Evolutionary conservation across 2,329 filamentous ascomycete species (phyloP).

Genomic region (Esteya vermicola): DNA sequence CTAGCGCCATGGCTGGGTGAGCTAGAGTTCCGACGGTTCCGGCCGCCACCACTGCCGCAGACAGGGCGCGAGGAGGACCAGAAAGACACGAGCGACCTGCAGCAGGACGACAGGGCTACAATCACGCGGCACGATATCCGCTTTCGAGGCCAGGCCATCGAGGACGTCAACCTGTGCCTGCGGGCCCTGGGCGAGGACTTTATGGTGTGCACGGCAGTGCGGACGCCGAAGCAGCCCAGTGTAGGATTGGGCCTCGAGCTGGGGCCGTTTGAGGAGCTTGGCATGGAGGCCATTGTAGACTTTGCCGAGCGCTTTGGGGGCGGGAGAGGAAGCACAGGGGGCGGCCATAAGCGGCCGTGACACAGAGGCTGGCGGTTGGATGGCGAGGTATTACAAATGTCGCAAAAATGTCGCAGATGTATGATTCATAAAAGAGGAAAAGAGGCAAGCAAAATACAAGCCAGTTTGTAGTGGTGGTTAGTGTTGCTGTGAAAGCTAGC

Average conservation of each 20-base stretch:
- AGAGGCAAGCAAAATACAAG: no score
- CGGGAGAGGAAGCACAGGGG: no score
- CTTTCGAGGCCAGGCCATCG: slow-evolving; percentile 23
- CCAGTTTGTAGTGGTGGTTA: no score
- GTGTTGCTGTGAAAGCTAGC: not conserved
- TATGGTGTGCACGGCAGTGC: slow-evolving; percentile 39
- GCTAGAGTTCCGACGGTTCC: slow-evolving; percentile 53
- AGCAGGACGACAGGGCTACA: slow-evolving; percentile 18
- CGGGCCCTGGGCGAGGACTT: slow-evolving; percentile 32
- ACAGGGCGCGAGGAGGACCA: slow-evolving; percentile 4
- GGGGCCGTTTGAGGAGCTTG: slow-evolving; percentile 25
- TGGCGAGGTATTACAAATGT: no score
- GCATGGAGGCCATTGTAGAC: slow-evolving; percentile 29
- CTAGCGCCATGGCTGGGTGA: slow-evolving; percentile 58
- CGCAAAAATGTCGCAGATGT: no score
- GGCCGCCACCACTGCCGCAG: slow-evolving; percentile 29
- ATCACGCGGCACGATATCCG: slow-evolving; percentile 22
- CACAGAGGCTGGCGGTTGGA: no score
- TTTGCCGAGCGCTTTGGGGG: slow-evolving; percentile 18
- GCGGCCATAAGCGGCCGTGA: no score
- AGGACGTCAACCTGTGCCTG: slow-evolving; percentile 27
- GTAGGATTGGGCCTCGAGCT: slow-evolving; percentile 24
- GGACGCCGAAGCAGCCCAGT: slow-evolving; percentile 22
- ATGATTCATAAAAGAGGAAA: no score
- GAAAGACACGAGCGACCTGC: slow-evolving; percentile 12